phyloP scores from a whole-genome alignment of 192 early-diverging fungal species.

The Coemansia sp. region DNA sequence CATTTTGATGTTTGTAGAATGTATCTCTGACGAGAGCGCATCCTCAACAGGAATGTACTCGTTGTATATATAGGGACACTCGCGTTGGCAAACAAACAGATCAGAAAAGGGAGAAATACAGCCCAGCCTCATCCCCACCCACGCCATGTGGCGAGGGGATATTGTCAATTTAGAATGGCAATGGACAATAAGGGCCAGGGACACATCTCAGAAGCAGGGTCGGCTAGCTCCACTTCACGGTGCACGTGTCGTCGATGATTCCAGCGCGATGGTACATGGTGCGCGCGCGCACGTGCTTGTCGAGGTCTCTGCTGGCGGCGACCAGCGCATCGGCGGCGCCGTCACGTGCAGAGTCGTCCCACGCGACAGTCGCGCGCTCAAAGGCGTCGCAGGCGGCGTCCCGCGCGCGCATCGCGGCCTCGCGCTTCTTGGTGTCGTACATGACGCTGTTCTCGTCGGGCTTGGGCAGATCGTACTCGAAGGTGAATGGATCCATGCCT shows the following conservation, averaged over 20 bases:
- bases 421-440: constrained; percentile 45
- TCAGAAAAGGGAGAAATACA: no score
- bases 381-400: constrained; percentile 39
- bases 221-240: constrained; percentile 18
- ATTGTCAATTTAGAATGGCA: no score
- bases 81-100: no score
- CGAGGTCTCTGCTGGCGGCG: constrained; percentile 50
- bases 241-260: constrained; percentile 30
- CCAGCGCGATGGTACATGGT: constrained; percentile 57
- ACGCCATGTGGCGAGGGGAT: no score
- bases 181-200: no score
- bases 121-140: no score
- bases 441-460: constrained; percentile 55
- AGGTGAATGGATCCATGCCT: constrained; percentile 60
- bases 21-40: background rate
- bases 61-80: no score
- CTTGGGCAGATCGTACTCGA: constrained; percentile 54
- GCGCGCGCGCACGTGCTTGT: constrained; percentile 55
- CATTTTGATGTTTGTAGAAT: no score
- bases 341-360: constrained; percentile 48
- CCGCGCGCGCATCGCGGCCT: constrained; percentile 34
- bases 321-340: constrained; percentile 44
- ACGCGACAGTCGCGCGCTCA: constrained; percentile 53
- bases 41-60: no score
- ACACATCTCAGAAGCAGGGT: no score